Base-by-base conservation (phyloP, 495 filamentous ascomycete genomes). In the Xylaria nigripes region DNA sequence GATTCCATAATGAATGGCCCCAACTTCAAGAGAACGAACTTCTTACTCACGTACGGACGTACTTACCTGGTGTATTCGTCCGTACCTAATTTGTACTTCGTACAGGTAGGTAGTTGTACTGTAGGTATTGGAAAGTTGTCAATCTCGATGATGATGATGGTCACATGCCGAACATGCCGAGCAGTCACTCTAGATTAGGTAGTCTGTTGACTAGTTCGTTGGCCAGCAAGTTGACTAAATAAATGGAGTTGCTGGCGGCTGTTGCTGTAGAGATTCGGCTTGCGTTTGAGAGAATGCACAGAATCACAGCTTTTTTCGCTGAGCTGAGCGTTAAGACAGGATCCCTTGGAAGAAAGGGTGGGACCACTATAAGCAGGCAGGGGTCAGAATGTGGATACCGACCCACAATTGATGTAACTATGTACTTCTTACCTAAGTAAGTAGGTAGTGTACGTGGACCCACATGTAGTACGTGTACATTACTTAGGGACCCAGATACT, bases 221-320 rank as follows among this genome's bases (percentile, higher is more conserved):
- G 36, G 12, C n/a, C 15, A 19, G 36, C 8, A 16, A 18, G 36
- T 40, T 40, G n/a, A 40, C 36, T 18, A 34, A 4, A 10, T 34
- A 40, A 19, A 40, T 23, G 44, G n/a, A 8, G 22, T 18, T 44
- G 29, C 16, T 19, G 36, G 48, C 22, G 50, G 50, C 41, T 23
- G 50, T 52, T 45, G 50, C 50, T 38, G 44, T 45, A 45, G 50
- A 30, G 42, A 38, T 52, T 27, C 34, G 45, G 23, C 38, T 38
- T 43, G 15, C 23, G 40, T 36, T 38, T 5, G 34, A 47, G 50
- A 24, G 21, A 1, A 34, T 36, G 40, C 13, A 51, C 23, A 30
- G 18, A 27, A 51, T 23, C 16, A 40, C 40, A 22, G 21, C 1
- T 9, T 5, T 18, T 10, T 25, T 30, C 3, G n/a, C 29, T 1